Evolutionary conservation across 2,329 filamentous ascomycete species (phyloP), one percentile per base, ranked within the genome.

Genomic region (Salinomyces thailandicus): DNA sequence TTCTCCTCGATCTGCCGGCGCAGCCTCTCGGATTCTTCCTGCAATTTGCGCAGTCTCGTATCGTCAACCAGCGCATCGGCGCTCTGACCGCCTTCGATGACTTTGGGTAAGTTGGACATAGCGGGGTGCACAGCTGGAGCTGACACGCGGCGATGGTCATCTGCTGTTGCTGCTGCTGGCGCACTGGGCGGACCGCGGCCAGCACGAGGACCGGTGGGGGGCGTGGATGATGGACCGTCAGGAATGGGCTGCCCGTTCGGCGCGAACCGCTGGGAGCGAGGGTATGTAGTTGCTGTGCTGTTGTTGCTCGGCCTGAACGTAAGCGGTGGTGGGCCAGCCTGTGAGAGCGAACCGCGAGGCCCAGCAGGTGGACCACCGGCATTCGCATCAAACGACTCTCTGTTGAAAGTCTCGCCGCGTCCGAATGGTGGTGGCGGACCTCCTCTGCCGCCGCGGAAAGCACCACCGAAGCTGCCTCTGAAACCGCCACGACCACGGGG

Each of bases 11-110:
- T 68, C 42, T 56, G 41, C 40, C 61, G 56, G 16, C 66, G 50
- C 41, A 71, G 41, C 46, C 57, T 63, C 41, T 63, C 58, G 1
- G 64, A 60, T 33, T 71, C 66, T 7, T 69, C 62, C 39, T 69
- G 64, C 9, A 70, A 47, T 47, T 63, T 66, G 32, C 56, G 45
- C 6, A 69, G 52, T 40, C 62, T 63, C 30, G 57, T 60, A 41
- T 53, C 58, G 38, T 69, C 64, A 37, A 62, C 55, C 5, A 63
- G 33, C 14, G 66, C 61, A 12, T 62, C 62, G 16, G 59, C 57
- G 40, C 60, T 63, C 35, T 53, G 45, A 2, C 67, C 67, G 13
- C 66, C 66, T 2, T 63, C 60, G 12, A 67, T 50, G 18, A 64
- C 54, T 37, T 60, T 59, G 2, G 67, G 63, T 2, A 71, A 38